These are phyloP conservation scores for Phallus indusiatus DNA, from an alignment of 768 basidiomycete genomes.

Conservation along the genomic window DNA sequence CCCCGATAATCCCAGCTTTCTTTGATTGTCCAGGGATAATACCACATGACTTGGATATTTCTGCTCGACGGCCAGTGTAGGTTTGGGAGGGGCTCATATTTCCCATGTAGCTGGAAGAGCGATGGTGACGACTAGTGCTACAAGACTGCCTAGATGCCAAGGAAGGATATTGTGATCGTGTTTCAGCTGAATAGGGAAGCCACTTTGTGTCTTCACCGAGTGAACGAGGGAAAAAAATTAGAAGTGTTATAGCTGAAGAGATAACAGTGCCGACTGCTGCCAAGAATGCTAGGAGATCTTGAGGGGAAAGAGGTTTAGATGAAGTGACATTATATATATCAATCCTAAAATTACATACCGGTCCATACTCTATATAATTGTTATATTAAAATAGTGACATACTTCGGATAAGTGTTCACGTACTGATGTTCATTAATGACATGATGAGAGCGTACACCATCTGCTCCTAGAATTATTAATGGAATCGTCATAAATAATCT, in stretches of 20 bases:
- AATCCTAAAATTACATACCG: slow-evolving; percentile 29
- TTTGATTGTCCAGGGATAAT: background rate
- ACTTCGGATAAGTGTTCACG: slow-evolving; percentile 21
- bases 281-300: slow-evolving; percentile 63
- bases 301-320: slow-evolving; percentile 2
- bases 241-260: slow-evolving; percentile 71
- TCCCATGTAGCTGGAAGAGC: background rate
- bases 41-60: background rate
- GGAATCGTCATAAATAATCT: slow-evolving; percentile 68
- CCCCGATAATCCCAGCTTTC: background rate
- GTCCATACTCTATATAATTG: slow-evolving; percentile 41
- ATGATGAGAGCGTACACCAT: slow-evolving; percentile 46
- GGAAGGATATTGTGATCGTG: background rate
- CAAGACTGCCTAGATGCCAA: background rate
- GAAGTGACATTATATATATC: background rate
- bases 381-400: too few species aligned
- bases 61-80: background rate
- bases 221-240: slow-evolving; percentile 64
- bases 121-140: background rate
- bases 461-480: slow-evolving; percentile 54
- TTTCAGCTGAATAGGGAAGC: slow-evolving; percentile 1
- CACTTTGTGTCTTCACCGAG: slow-evolving; percentile 4
- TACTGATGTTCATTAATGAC: slow-evolving; percentile 46
- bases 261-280: slow-evolving; percentile 69
- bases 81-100: background rate